Evolutionary conservation across 441 rosid species (phyloP).

Genomic region (Brassica balearica): DNA sequence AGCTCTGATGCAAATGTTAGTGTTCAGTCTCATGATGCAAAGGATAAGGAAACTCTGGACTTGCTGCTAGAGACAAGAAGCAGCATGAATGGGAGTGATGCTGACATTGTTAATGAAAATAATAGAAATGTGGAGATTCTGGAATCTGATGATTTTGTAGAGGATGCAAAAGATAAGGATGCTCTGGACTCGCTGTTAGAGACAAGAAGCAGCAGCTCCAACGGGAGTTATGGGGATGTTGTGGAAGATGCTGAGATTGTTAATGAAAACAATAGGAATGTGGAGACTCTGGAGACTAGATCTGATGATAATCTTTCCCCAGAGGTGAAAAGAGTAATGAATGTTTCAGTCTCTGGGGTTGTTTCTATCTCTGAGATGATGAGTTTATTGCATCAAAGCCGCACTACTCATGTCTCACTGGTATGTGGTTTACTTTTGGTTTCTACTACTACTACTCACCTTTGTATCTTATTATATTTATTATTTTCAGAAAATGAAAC

Average conservation of each 20-base stretch:
- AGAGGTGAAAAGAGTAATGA: conserved; percentile 44
- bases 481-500: conserved; percentile 55
- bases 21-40: not conserved
- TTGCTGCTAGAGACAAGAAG: not conserved
- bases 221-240: not conserved
- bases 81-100: not conserved
- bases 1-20: conserved; percentile 33
- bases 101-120: not conserved
- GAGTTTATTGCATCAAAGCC: conserved; percentile 57
- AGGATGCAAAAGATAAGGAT: not conserved
- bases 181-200: not conserved
- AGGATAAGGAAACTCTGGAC: not conserved
- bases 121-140: not conserved
- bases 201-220: conserved; percentile 8
- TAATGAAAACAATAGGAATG: conserved; percentile 33
- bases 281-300: conserved; percentile 40
- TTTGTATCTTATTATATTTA: not conserved
- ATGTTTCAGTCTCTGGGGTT: conserved; percentile 46
- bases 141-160: not conserved
- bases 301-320: conserved; percentile 35
- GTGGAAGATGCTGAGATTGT: conserved; percentile 36
- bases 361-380: conserved; percentile 67
- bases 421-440: conserved; percentile 42
- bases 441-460: conserved; percentile 6
- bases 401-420: conserved; percentile 47